Evolutionary conservation across 495 filamentous ascomycete species (phyloP).

Genomic region (Thermothielavioides terrestris): DNA sequence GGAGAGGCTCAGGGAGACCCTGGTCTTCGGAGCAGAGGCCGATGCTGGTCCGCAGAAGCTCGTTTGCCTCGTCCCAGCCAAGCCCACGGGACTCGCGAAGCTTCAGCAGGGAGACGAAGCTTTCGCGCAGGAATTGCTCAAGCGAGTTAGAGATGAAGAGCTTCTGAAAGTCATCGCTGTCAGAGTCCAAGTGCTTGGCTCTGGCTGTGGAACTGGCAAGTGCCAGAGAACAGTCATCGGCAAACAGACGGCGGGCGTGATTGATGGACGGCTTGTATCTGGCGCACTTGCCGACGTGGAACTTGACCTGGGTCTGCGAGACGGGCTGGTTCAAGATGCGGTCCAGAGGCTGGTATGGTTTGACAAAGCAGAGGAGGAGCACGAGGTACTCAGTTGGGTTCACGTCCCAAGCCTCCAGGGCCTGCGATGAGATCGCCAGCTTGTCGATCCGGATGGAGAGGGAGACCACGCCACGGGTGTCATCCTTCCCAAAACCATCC

Average conservation of each 20-base stretch:
- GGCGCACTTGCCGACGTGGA: constrained; percentile 45
- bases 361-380: constrained; percentile 60
- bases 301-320: constrained; percentile 5
- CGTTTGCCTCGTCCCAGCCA: constrained; percentile 66
- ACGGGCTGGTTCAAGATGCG: constrained; percentile 8
- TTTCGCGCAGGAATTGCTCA: constrained; percentile 57
- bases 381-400: constrained; percentile 60
- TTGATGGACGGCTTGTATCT: constrained; percentile 47
- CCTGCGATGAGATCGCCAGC: constrained; percentile 69
- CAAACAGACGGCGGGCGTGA: constrained; percentile 47
- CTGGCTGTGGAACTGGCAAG: not conserved
- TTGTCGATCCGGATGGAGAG: constrained; percentile 59
- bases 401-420: constrained; percentile 70
- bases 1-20: constrained; percentile 12
- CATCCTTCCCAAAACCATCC: constrained; percentile 36
- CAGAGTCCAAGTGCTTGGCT: not conserved
- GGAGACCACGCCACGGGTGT: constrained; percentile 43
- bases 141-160: constrained; percentile 69
- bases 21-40: not conserved
- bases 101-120: constrained; percentile 55
- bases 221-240: not conserved
- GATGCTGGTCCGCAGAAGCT: constrained; percentile 31
- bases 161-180: constrained; percentile 28
- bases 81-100: constrained; percentile 45
- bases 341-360: constrained; percentile 49